These are phyloP conservation scores for Coprinopsis strossmayeri DNA, from an alignment of 768 basidiomycete genomes.

Conservation along the genomic window DNA sequence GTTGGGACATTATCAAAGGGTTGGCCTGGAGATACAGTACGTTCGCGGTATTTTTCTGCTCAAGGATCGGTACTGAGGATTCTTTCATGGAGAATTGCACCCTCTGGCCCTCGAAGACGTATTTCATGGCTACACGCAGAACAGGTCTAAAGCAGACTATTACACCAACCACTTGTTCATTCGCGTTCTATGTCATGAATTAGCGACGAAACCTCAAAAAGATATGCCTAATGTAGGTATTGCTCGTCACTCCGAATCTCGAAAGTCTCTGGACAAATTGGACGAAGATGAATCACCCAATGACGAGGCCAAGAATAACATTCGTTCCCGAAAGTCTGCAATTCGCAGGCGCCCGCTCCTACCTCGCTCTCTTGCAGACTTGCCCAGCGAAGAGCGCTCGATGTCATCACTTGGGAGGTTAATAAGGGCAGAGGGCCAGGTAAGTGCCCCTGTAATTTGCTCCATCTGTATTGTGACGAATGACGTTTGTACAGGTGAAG, in stretches of 20 bases:
- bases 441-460: constrained; percentile 8
- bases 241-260: no score
- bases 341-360: constrained; percentile 15
- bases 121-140: constrained; percentile 46
- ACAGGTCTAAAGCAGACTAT: constrained; percentile 66
- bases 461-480: neutral
- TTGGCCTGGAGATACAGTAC: constrained; percentile 59
- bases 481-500: constrained; percentile 10
- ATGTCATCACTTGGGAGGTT: constrained; percentile 11
- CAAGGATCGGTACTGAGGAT: neutral
- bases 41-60: constrained; percentile 15
- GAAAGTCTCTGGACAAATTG: neutral
- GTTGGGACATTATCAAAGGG: constrained; percentile 70
- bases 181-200: constrained; percentile 58
- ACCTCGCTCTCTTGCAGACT: constrained; percentile 15
- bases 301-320: neutral
- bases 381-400: neutral
- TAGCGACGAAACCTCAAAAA: constrained; percentile 27
- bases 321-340: neutral
- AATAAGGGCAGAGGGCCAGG: constrained; percentile 18
- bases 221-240: no score
- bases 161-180: constrained; percentile 67
- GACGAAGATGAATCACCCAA: constrained; percentile 11
- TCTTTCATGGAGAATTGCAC: constrained; percentile 44
- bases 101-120: constrained; percentile 70